Evolutionary conservation across 345 rosid genomes (phyloP), one percentile per base, ranked within the genome.

Genomic region (Lenwebbia sp.): DNA sequence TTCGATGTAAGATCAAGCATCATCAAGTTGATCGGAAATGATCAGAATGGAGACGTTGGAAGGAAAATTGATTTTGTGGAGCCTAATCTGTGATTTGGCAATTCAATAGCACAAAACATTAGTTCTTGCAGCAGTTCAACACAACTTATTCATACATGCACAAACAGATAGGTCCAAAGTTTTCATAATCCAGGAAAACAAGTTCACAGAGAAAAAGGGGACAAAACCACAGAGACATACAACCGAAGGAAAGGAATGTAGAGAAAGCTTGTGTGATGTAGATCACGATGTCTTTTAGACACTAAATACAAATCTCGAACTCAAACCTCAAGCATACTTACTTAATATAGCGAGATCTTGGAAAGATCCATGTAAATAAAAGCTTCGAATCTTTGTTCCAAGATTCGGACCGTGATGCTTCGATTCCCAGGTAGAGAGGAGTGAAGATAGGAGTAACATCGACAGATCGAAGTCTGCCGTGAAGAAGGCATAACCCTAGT

Each of bases 341-440:
- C 30, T 82, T 82, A 47, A 23, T 26, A 13, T 26, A 4, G 85
- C 5, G 70, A 65, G 83, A 70, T 70, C 83, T 53, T 47, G 78
- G n/a, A 83, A 53, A 85, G 65, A 86, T 47, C 82, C 47, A 25
- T 60, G 84, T 74, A 74, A 40, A 60, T 74, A 82, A 44, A 86
- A 51, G 54, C 60, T 70, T 76, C 40, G 50, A 62, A 78, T 26
- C 86, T 50, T 90, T 84, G 87, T 90, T 86, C 84, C 86, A 83
- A 88, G 85, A 86, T 87, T 92, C 94, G 93, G 94, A 92, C 94
- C 93, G 84, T 89, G 93, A 88, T 87, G 94, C 94, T 92, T 92
- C 94, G 51, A 89, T 92, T 89, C 94, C 94, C 93, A 86, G n/a
- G 85, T 75, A 53, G 83, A 88, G 89, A 56, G 86, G 62, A 60